These are phyloP conservation scores for Lipomyces kockii DNA, from an alignment of 805 yeast genomes.

Conservation along the genomic window DNA sequence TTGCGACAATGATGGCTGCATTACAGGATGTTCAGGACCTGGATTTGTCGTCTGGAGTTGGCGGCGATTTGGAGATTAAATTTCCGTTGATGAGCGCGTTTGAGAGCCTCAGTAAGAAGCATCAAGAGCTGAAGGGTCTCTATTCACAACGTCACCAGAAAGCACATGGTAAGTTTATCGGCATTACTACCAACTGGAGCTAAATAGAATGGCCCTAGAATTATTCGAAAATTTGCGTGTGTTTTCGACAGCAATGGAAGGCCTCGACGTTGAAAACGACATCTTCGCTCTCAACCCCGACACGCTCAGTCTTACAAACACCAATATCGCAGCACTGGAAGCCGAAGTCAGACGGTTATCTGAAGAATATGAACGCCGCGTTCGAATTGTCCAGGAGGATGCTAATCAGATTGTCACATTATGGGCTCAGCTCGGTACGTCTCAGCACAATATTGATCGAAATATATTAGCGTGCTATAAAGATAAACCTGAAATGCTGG, in stretches of 20 bases:
- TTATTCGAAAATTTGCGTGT: constrained; percentile 33
- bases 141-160: constrained; percentile 38
- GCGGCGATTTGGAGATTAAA: constrained; percentile 30
- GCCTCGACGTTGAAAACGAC: constrained; percentile 31
- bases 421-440: constrained; percentile 46
- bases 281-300: constrained; percentile 32
- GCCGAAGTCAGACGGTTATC: constrained; percentile 39
- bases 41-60: constrained; percentile 14
- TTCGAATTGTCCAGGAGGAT: constrained; percentile 32
- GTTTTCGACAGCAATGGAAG: constrained; percentile 37
- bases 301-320: constrained; percentile 39
- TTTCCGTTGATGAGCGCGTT: constrained; percentile 38
- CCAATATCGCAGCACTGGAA: constrained; percentile 37
- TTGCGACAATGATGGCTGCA: constrained; percentile 39
- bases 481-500: constrained; percentile 39
- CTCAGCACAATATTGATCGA: constrained; percentile 41
- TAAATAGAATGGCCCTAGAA: constrained; percentile 11
- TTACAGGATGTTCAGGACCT: constrained; percentile 34
- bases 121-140: constrained; percentile 31
- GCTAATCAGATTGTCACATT: constrained; percentile 41
- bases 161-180: constrained; percentile 23
- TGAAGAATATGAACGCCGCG: constrained; percentile 37
- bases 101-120: constrained; percentile 30
- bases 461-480: constrained; percentile 36
- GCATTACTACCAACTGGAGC: neutral